Evolutionary conservation across 306 rosid genomes (phyloP).

Genomic region (Ziziphus jujuba): DNA sequence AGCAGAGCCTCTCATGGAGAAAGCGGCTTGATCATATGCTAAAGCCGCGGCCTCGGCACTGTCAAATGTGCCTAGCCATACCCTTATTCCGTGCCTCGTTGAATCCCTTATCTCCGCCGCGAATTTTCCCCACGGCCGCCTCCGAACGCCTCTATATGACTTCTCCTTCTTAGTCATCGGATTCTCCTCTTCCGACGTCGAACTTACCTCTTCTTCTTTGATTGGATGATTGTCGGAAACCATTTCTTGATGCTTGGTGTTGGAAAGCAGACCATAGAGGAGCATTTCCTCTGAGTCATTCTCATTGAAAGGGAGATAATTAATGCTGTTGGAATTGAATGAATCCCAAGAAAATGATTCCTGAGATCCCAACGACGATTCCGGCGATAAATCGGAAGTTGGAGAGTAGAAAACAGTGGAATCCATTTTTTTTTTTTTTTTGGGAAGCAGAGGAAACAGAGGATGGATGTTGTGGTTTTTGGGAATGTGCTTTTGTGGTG

Average conservation of each 20-base stretch:
- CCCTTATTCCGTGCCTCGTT: slow-evolving; percentile 74
- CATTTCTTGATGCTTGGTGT: slow-evolving; percentile 16
- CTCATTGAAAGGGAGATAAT: slow-evolving; percentile 76
- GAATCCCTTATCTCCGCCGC: slow-evolving; percentile 97
- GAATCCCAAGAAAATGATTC: slow-evolving; percentile 48
- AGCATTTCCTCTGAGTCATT: slow-evolving; percentile 93
- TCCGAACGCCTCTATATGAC: slow-evolving; percentile 73
- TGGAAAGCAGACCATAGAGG: slow-evolving; percentile 64
- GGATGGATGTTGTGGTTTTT: neutral
- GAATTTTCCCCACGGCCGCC: slow-evolving; percentile 94
- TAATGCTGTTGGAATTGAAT: slow-evolving; percentile 8
- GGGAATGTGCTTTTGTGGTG: neutral
- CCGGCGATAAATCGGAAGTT: slow-evolving; percentile 51
- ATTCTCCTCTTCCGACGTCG: slow-evolving; percentile 27
- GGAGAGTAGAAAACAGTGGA: slow-evolving; percentile 41
- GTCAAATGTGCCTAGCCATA: slow-evolving; percentile 95
- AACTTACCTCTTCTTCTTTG: slow-evolving; percentile 72
- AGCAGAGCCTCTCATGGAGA: slow-evolving; percentile 74
- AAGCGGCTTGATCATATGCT: slow-evolving; percentile 96
- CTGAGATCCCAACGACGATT: slow-evolving; percentile 57
- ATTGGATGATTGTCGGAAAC: slow-evolving; percentile 13
- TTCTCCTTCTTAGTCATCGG: slow-evolving; percentile 59
- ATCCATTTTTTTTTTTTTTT: slow-evolving; percentile 42
- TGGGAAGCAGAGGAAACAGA: slow-evolving; percentile 1
- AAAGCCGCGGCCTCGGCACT: slow-evolving; percentile 90